Evolutionary conservation across 441 rosid species (phyloP).

Genomic region (Dalechampia spathulata): DNA sequence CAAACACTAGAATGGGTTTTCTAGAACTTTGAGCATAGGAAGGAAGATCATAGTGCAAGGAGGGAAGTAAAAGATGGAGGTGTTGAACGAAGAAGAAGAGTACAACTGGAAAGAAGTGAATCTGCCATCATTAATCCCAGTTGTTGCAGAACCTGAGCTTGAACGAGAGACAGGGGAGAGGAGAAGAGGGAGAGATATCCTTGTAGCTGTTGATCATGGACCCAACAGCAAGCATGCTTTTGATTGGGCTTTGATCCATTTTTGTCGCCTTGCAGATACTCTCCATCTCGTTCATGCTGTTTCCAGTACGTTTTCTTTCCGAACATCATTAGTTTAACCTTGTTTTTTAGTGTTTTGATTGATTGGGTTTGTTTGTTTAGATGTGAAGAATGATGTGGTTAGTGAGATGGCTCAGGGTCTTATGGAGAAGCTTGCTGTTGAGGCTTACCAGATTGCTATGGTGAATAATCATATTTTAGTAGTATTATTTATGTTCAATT

Average conservation of each 20-base stretch:
- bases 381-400: slow-evolving; percentile 43
- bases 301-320: slow-evolving; percentile 36
- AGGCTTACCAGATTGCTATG: slow-evolving; percentile 74
- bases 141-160: slow-evolving; percentile 45
- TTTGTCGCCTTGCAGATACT: slow-evolving; percentile 74
- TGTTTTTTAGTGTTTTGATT: background rate
- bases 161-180: slow-evolving; percentile 73
- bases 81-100: slow-evolving; percentile 43
- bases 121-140: slow-evolving; percentile 48
- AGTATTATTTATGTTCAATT: background rate
- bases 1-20: too few species aligned
- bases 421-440: slow-evolving; percentile 73
- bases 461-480: slow-evolving; percentile 23
- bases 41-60: background rate
- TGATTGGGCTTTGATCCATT: slow-evolving; percentile 61
- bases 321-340: too few species aligned
- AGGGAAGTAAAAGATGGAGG: slow-evolving; percentile 33
- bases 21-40: background rate
- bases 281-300: slow-evolving; percentile 80
- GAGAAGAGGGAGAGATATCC: slow-evolving; percentile 65
- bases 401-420: slow-evolving; percentile 53
- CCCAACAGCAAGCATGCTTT: slow-evolving; percentile 64
- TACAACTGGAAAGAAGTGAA: slow-evolving; percentile 55
- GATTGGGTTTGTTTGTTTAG: slow-evolving; percentile 22
- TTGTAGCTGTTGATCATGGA: slow-evolving; percentile 64